Percentiles rank a stretch among this genome's conserved stretches.
Conservation (phyloP, 169 alveolate genomes). For the Eimeria acervulina region DNA sequence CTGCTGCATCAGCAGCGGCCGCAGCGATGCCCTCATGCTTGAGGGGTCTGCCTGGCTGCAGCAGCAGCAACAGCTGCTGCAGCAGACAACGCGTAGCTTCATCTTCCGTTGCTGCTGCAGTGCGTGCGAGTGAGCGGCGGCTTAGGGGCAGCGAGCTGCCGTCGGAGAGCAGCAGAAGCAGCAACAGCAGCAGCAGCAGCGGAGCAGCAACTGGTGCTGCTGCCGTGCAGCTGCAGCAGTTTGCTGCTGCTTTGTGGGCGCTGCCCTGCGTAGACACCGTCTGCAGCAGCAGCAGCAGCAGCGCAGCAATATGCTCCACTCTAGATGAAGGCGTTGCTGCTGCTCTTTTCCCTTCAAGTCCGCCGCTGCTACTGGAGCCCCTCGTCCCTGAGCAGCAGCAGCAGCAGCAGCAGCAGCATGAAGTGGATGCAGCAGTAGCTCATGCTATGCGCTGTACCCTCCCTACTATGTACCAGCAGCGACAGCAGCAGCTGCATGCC, state of each 20-base stretch:
- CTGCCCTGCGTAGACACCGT: conserved; percentile 58
- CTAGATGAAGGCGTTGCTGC: conserved; percentile 10
- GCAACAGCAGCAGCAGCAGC: conserved; percentile 5
- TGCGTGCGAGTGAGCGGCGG: conserved; percentile 62
- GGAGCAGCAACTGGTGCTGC: background rate
- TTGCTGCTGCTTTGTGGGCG: conserved; percentile 70
- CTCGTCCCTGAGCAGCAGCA: no score
- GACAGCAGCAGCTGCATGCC: no score
- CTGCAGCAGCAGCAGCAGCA: conserved; percentile 74
- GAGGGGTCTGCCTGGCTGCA: background rate
- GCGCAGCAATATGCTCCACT: conserved; percentile 49
- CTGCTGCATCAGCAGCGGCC: no score
- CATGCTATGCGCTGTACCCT: background rate
- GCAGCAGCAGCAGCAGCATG: no score
- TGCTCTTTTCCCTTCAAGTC: conserved; percentile 8
- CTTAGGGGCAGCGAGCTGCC: conserved; percentile 63
- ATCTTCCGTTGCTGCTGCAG: conserved; percentile 31
- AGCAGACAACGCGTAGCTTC: conserved; percentile 69
- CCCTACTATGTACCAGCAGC: conserved; percentile 39
- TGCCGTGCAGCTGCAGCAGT: conserved; percentile 62
- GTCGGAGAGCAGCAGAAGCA: no score
- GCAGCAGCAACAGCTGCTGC: conserved; percentile 62
- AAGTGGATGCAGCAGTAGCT: conserved; percentile 15
- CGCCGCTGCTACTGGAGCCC: conserved; percentile 26
- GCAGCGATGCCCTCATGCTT: background rate